Evolutionary conservation across 352 stramenopile genomes (phyloP), one percentile per base, ranked within the genome.

Genomic region (Globisporangium iwayamae): DNA sequence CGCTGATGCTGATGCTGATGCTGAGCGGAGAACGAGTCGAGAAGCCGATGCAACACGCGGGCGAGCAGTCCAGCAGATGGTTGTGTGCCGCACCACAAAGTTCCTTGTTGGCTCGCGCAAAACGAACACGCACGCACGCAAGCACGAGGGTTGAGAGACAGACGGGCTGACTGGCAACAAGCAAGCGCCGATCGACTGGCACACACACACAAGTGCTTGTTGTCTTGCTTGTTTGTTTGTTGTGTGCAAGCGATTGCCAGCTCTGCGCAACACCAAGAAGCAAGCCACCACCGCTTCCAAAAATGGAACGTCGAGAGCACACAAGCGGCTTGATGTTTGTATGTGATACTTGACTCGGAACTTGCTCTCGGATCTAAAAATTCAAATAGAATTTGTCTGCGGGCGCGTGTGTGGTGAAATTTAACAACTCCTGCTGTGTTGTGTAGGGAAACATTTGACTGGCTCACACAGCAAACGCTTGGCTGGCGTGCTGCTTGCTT

Each of bases 291-390:
- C 46, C 20, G n/a, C 7, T 8, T 25, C 46, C 46, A 30, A 52
- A 52, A 52, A 52, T 52, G 46, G 46, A 52, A 52, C 46, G 46
- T 52, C 46, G n/a, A 52, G n/a, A 52, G 30, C 46, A 28, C 16
- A 48, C 7, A 16, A 52, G n/a, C 16, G 6, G 30, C 46, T 52
- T 30, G 46, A 30, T 30, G 8, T 52, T 52, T 52, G 46, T 52
- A 52, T 52, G 46, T 52, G n/a, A 14, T 28, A 28, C 25, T 28
- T 28, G 1, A 28, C 25, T 28, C 25, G 25, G 14, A 25, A 30
- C n/a, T 28, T 28, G 1, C 25, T 28, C 25, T 28, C 25, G 25
- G 25, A 28, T 28, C 25, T 28, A 28, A 28, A 28, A 28, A 28
- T 2, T 28, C 25, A 28, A 28, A 2, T 28, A 28, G 25, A 28